Evolutionary conservation across 2,329 filamentous ascomycete genomes (phyloP).

Genomic region (Fusarium verrucosum): DNA sequence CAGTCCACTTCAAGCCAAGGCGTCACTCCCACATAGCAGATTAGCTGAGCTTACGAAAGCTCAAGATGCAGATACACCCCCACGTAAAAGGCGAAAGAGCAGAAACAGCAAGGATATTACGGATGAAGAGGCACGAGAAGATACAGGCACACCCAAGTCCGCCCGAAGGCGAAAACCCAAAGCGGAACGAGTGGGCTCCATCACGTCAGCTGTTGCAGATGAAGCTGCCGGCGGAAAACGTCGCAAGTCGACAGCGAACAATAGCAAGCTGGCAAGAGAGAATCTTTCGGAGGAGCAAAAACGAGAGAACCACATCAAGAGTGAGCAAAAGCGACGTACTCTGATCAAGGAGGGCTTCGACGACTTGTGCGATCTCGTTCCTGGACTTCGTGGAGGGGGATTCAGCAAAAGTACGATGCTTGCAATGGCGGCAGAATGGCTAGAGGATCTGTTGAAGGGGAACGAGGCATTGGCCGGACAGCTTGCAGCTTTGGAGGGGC

Average conservation of each 20-base stretch:
- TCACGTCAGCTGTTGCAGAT: slow-evolving; percentile 48
- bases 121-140: slow-evolving; percentile 55
- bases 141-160: slow-evolving; percentile 46
- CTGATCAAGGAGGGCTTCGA: slow-evolving; percentile 85
- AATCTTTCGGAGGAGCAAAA: slow-evolving; percentile 86
- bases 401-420: slow-evolving; percentile 87
- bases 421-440: slow-evolving; percentile 77
- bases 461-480: slow-evolving; percentile 70
- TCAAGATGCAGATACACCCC: slow-evolving; percentile 54
- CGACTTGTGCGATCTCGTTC: slow-evolving; percentile 79
- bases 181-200: slow-evolving; percentile 48
- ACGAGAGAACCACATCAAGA: slow-evolving; percentile 84
- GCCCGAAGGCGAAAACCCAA: slow-evolving; percentile 60
- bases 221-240: slow-evolving; percentile 55
- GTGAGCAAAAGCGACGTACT: slow-evolving; percentile 86
- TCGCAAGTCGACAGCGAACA: slow-evolving; percentile 58
- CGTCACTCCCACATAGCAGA: slow-evolving; percentile 20
- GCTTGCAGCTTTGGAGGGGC: slow-evolving; percentile 53
- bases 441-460: slow-evolving; percentile 75
- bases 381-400: slow-evolving; percentile 75
- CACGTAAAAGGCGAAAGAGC: slow-evolving; percentile 65
- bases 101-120: slow-evolving; percentile 56
- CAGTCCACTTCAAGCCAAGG: slow-evolving; percentile 57
- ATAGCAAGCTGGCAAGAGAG: slow-evolving; percentile 63
- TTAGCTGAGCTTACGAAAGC: slow-evolving; percentile 43